A percentile compares a stretch with the other conserved stretches of the same genome.
phyloP scores from a whole-genome alignment of 2,329 filamentous ascomycete species.

The Fusarium fracticaudum region DNA sequence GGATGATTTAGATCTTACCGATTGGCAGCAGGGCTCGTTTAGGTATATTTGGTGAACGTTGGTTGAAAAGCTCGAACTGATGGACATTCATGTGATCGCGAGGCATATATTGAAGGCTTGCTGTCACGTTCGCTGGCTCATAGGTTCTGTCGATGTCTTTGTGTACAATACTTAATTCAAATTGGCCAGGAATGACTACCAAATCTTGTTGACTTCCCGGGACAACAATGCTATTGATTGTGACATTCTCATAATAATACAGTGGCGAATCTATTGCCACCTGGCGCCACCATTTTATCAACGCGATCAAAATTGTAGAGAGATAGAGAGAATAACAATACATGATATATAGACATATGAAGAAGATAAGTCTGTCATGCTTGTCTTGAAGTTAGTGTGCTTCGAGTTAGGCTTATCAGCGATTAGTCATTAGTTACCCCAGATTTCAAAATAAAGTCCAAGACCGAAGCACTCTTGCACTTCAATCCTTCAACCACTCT shows the following conservation, averaged over 20 bases:
- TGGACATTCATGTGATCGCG: accelerated
- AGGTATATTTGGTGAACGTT: not conserved
- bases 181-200: accelerated
- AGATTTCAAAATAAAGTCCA: not conserved
- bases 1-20: not conserved
- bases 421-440: not conserved
- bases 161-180: accelerated
- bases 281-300: accelerated
- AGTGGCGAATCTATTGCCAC: no score
- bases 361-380: no score
- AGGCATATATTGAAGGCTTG: accelerated
- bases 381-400: not conserved
- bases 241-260: not conserved
- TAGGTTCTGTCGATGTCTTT: not conserved
- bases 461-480: accelerated
- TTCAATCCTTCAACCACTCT: no score
- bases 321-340: accelerated
- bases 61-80: accelerated
- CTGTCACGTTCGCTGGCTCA: accelerated
- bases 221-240: not conserved
- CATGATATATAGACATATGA: accelerated
- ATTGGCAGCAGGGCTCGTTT: not conserved
- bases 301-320: accelerated
- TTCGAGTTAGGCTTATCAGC: not conserved
- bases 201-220: not conserved